phyloP scores from a whole-genome alignment of 2,329 filamentous ascomycete genomes.

The Paraphaeosphaeria minitans region DNA sequence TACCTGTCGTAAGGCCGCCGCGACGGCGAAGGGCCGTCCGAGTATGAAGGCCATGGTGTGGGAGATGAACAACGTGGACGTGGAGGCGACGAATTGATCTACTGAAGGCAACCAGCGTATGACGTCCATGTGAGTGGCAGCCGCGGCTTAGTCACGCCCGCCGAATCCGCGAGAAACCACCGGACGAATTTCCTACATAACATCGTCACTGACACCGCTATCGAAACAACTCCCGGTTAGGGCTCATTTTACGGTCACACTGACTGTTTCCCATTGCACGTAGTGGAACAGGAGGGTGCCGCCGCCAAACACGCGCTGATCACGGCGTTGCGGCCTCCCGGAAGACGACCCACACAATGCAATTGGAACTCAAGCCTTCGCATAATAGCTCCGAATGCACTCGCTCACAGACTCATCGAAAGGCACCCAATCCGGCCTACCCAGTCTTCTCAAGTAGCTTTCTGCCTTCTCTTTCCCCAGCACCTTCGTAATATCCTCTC shows the following conservation, averaged over 20 bases:
- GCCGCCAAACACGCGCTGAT: background rate
- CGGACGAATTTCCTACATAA: background rate
- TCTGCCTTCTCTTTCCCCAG: constrained; percentile 7
- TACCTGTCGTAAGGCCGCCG: constrained; percentile 62
- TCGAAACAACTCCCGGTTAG: background rate
- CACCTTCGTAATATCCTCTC: constrained; percentile 17
- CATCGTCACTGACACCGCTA: background rate
- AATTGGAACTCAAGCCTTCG: background rate
- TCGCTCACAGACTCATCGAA: constrained; percentile 17
- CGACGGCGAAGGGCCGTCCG: constrained; percentile 67
- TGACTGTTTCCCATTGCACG: background rate
- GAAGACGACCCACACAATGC: background rate
- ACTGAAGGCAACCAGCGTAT: constrained; percentile 12
- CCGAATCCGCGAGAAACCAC: constrained; percentile 28
- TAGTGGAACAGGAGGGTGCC: background rate
- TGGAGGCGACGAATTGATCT: constrained; percentile 10
- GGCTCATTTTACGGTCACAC: background rate
- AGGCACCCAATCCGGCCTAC: constrained; percentile 14
- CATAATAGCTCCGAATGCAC: constrained; percentile 21
- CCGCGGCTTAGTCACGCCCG: constrained; percentile 1
- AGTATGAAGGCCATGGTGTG: constrained; percentile 67
- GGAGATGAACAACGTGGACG: constrained; percentile 13
- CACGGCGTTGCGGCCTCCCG: background rate
- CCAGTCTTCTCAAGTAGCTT: constrained; percentile 17
- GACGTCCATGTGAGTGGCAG: constrained; percentile 19